Evolutionary conservation across 2,329 filamentous ascomycete species (phyloP), one percentile per base, ranked within the genome.

Genomic region (Raffaelea deltoideospora): DNA sequence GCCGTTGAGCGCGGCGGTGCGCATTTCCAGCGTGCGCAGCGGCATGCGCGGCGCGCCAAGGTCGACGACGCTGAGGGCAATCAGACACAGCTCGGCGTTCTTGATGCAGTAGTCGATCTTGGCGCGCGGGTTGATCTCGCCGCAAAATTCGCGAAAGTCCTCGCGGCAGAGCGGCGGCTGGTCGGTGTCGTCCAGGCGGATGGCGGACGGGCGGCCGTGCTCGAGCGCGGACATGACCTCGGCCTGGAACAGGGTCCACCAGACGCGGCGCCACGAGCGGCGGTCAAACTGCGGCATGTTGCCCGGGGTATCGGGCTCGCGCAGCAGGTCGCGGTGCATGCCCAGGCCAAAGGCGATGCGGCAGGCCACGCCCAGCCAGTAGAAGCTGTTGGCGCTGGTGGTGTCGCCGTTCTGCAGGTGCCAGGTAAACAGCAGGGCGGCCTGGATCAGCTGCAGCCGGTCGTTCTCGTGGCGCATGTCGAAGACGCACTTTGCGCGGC

Each of bases 401-500:
- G 70, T 66, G 43, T 72, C 68, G 19, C 66, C 64, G 13, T 64
- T 60, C 34, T 72, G 65, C 2, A 65, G 63, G 43, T 69, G 63
- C 69, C 68, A 72, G 3, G 66, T 70, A 36, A 72, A 45, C 2
- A 72, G 56, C 18, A 72, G 51, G 2, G 67, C 65, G 4, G 63
- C 63, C 47, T 72, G 69, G n/a, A 72, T 57, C 34, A 71, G 55
- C 23, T 61, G 58, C 41, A 66, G 61, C 13, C 69, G 59, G 43
- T 72, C 66, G 20, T 64, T 59, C 43, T 72, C 68, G 26, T 67
- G 61, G 6, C 67, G 60, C 21, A 56, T 58, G 45, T 72, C 68
- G 30, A 70, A 65, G 2, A 72, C 51, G 40, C 59, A 57, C 46
- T 71, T 72, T 13, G 65, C 63, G 15, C 67, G 60, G 15, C 61